Percentiles rank a stretch among this genome's conserved stretches.
phyloP scores from a whole-genome alignment of 2,329 filamentous ascomycete genomes.

The Graphiopsis chlorocephala region DNA sequence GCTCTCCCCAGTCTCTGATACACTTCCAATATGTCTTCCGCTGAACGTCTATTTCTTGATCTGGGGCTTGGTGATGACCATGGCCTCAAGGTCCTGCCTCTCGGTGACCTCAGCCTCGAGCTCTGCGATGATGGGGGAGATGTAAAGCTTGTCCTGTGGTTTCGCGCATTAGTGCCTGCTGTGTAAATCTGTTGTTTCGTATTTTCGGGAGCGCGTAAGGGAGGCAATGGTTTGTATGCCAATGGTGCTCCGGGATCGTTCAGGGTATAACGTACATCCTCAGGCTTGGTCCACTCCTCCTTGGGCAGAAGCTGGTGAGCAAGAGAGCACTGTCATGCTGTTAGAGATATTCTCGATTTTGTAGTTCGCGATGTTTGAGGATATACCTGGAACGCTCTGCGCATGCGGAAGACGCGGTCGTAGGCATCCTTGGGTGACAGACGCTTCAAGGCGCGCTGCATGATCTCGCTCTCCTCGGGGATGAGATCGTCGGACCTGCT shows the following conservation, averaged over 20 bases:
- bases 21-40: not conserved
- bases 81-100: slow-evolving; percentile 65
- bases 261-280: slow-evolving; percentile 52
- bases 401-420: slow-evolving; percentile 95
- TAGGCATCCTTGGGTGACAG: slow-evolving; percentile 87
- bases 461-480: slow-evolving; percentile 83
- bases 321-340: slow-evolving; percentile 56
- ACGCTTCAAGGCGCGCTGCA: slow-evolving; percentile 85
- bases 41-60: slow-evolving; percentile 12
- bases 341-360: not conserved
- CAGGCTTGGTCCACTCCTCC: slow-evolving; percentile 65
- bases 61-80: slow-evolving; percentile 54
- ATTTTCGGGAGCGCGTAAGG: not conserved
- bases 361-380: not conserved
- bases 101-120: slow-evolving; percentile 67
- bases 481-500: slow-evolving; percentile 92
- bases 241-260: not conserved
- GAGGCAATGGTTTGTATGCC: not conserved
- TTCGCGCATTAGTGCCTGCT: not conserved
- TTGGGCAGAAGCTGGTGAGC: slow-evolving; percentile 63
- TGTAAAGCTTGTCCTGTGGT: slow-evolving; percentile 62
- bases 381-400: slow-evolving; percentile 83
- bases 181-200: no score
- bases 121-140: slow-evolving; percentile 65
- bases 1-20: not conserved